Evolutionary conservation across 768 basidiomycete genomes (phyloP).

Genomic region (Pulveroboletus sp.): DNA sequence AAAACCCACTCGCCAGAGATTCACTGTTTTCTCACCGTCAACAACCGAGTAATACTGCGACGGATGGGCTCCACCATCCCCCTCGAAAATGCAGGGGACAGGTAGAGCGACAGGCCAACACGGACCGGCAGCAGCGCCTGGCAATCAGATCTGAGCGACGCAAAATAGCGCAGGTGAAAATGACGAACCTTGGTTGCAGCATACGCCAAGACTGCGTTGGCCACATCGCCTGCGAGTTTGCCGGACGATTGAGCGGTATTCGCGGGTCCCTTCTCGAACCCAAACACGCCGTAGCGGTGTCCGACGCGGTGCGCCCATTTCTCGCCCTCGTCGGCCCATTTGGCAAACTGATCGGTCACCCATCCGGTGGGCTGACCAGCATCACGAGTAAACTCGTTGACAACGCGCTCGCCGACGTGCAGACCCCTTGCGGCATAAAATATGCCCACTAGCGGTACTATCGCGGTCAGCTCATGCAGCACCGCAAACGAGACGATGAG

Average conservation of each 20-base stretch:
- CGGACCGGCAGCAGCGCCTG: conserved; percentile 75
- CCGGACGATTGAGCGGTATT: conserved; percentile 24
- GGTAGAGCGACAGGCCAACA: conserved; percentile 68
- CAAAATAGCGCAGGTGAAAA: not conserved
- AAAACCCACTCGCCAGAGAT: conserved; percentile 27
- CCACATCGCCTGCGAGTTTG: conserved; percentile 68
- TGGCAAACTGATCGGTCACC: conserved; percentile 41
- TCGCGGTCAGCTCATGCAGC: conserved; percentile 82
- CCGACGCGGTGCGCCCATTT: conserved; percentile 69
- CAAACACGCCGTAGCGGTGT: conserved; percentile 76
- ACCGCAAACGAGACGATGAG: conserved; percentile 76
- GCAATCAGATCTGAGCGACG: not conserved
- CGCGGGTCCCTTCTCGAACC: conserved; percentile 54
- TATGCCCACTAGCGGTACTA: conserved; percentile 69
- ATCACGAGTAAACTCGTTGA: conserved; percentile 36
- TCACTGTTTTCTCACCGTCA: conserved; percentile 7
- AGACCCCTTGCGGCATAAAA: conserved; percentile 69
- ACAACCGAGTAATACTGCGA: conserved; percentile 19
- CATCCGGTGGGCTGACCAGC: conserved; percentile 30
- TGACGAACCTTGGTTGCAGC: conserved; percentile 66
- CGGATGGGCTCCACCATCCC: conserved; percentile 62
- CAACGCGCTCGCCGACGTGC: conserved; percentile 67
- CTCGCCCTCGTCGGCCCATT: conserved; percentile 80
- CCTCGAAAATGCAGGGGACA: conserved; percentile 72
- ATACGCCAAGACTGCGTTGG: conserved; percentile 83